Evolutionary conservation across 495 filamentous ascomycete species (phyloP), one percentile per base, ranked within the genome.

Genomic region (Cairneyella variabilis): DNA sequence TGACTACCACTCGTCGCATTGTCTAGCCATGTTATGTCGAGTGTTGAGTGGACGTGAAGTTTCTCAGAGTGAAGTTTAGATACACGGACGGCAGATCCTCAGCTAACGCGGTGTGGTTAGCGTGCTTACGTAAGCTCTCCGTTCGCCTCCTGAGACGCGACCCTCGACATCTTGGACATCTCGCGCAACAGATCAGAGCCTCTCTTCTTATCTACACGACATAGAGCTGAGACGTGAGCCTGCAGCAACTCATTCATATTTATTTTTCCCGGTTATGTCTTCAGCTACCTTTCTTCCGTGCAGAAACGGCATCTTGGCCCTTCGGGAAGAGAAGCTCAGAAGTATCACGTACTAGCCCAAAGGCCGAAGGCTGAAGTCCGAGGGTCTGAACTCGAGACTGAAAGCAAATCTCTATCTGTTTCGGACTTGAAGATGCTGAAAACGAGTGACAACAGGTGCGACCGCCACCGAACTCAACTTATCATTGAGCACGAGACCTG

Each of bases 1-100:
- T 97, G 60, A 97, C 85, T 61, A 97, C 93, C 61, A 97, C 93
- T 60, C 89, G 84, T 70, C 91, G 86, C 92, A 96, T 93, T 53
- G 45, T 56, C 45, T 44, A 9, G 57, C 54, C 57, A 64, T 60
- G 8, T 46, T 49, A 25, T 50, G 25, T 36, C 21, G 41, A 17
- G 10, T 16, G 21, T 28, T 26, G 30, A 34, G 8, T 34, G 30
- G 8, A 34, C 14, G 14, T 34, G 14, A n/a, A n/a, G n/a, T n/a
- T n/a, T n/a, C n/a, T n/a, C n/a, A n/a, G n/a, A n/a, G n/a, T n/a
- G n/a, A n/a, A n/a, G n/a, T n/a, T 14, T 34, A 8, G 8, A 14
- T 34, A 34, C 30, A 8, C 30, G 30, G 14, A 34, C 30, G 30
- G 8, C 14, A 14, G 8, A 14, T 34, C 30, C 14, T 14, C 30